Base-by-base conservation (phyloP, 78 protist species). In the Speleostelium caveatum region DNA sequence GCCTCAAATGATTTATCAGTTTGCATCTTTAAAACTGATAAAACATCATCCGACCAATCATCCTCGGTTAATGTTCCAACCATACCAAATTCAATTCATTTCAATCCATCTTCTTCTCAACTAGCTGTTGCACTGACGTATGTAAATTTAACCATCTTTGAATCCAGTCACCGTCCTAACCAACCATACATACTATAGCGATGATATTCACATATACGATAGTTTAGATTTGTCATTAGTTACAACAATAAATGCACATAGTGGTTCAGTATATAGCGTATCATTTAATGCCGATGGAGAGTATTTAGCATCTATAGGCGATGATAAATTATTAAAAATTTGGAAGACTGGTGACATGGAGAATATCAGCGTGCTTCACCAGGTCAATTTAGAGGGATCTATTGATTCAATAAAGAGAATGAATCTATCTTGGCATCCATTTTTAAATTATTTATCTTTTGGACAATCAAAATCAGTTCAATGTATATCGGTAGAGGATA, bases 31-130 rank as follows among this genome's bases (percentile, higher is more conserved):
- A 68, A 41, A n/a, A 30, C 16, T 2, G 59, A 68, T 26, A 51
- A n/a, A 7, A 16, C 21, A 45, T 14, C n/a, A 14, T 6, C 53
- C 53, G 10, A 45, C 10, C 53, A 45, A 45, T 14, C 6, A 45
- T 6, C 6, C 8, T 19, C 17, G 2, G 36, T 65, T 7, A 19
- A 32, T 10, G 28, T 24, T 14, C 2, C 75, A 6, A 36, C 78
- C 7, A 72, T 35, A 22, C 60, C 63, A 51, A 51, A 26, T 21
- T 33, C 19, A 21, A 51, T 72, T 42, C 60, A 72, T 41, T 83
- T 69, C 30, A 83, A 38, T 45, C 61, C 91, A 58, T 63, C 73
- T 30, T 67, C 68, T n/a, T 56, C 91, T 3, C 66, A 41, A 45
- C 22, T 83, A 16, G 72, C 79, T 22, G 63, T 51, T 16, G 51